Evolutionary conservation across 768 basidiomycete genomes (phyloP).

Genomic region (Mycena metata): DNA sequence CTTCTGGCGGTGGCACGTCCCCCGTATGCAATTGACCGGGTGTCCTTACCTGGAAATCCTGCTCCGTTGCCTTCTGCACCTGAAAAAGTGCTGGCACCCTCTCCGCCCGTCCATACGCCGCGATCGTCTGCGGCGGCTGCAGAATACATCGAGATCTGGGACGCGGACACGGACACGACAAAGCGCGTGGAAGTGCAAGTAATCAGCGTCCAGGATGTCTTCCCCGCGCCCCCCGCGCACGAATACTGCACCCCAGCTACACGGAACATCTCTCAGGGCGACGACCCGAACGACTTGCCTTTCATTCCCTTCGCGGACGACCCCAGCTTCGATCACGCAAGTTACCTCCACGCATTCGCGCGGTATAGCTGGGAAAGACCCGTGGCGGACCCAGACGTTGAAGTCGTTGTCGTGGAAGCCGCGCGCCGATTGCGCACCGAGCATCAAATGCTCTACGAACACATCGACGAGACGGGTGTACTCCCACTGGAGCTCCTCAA

Average conservation of each 20-base stretch:
- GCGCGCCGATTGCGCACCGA: slow-evolving; percentile 56
- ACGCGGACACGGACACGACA: slow-evolving; percentile 32
- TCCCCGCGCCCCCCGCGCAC: slow-evolving; percentile 56
- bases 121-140: neutral
- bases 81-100: neutral
- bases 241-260: slow-evolving; percentile 68
- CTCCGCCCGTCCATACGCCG: neutral
- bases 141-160: slow-evolving; percentile 23
- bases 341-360: slow-evolving; percentile 58
- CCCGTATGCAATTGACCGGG: neutral
- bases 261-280: slow-evolving; percentile 65
- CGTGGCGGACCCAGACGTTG: slow-evolving; percentile 55
- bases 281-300: slow-evolving; percentile 68
- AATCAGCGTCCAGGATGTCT: slow-evolving; percentile 27
- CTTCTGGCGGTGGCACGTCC: slow-evolving; percentile 34
- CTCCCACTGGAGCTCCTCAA: slow-evolving; percentile 57
- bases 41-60: neutral
- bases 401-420: slow-evolving; percentile 65
- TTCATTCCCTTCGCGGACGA: slow-evolving; percentile 79
- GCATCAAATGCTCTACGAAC: slow-evolving; percentile 53
- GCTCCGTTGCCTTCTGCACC: neutral
- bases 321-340: slow-evolving; percentile 57
- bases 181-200: slow-evolving; percentile 25
- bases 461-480: slow-evolving; percentile 63
- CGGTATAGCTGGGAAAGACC: slow-evolving; percentile 61